Evolutionary conservation across 208 protist genomes (phyloP), one percentile per base, ranked within the genome.

Genomic region (Leishmania amazonensis): DNA sequence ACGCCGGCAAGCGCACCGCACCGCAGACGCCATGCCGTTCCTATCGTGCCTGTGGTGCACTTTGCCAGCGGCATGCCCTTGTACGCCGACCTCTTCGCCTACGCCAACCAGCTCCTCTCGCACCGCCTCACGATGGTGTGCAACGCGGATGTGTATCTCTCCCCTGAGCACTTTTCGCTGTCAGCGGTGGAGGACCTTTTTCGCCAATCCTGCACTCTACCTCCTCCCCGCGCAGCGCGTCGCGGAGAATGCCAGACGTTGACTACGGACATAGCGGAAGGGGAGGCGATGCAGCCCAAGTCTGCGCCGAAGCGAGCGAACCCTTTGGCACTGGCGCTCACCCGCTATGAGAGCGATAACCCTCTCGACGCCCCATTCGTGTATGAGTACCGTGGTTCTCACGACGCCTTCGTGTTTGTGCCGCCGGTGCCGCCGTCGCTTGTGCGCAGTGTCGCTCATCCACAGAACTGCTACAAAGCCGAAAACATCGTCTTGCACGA

Each of bases 401-500:
- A 98, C 74, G 93, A 98, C 76, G 95, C 95, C 35, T 98, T 98
- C 81, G 77, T 96, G 1, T 40, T 98, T 21, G 51, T 71, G 31
- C 88, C 93, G 8, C 93, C 95, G 17, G 31, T 96, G 28, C 84
- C 91, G 35, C 15, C 45, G 19, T 42, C 78, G 4, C 88, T 98
- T 45, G 7, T 98, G 6, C 70, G 64, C 4, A 51, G 68, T 38
- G 88, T 96, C n/a, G 31, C 54, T 0, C 95, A 98, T 78, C 84
- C 85, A 21, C 95, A 98, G 79, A 98, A 98, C 85, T 87, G 86
- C 77, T 98, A 98, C 84, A 90, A 96, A 78, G 89, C 91, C 7
- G 95, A 98, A 86, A 98, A 98, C 84, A 87, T 98, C 53, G 93
- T 98, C 40, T 77, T 98, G 38, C 80, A 96, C 76, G 95, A 95